Percentiles rank a stretch among this genome's conserved stretches.
These are phyloP conservation scores for Trichoderma sp. DNA, from an alignment of 2,329 filamentous ascomycete genomes.

Conservation along the genomic window DNA sequence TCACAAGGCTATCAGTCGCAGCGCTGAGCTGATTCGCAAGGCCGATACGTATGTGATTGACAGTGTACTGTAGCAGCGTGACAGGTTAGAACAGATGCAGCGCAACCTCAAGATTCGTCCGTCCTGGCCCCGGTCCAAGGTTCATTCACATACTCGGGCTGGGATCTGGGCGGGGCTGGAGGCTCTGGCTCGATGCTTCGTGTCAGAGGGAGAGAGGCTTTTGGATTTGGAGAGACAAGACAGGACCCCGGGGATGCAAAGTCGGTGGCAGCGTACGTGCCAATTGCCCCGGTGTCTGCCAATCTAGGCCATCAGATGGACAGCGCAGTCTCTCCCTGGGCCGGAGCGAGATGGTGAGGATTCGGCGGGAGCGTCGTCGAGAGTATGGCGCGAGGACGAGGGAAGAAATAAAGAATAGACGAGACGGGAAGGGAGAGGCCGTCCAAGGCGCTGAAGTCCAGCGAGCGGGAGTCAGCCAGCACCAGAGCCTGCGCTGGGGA, in stretches of 20 bases:
- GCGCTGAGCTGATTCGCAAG: slow-evolving; percentile 1
- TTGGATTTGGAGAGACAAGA: slow-evolving; percentile 16
- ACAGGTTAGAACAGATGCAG: not conserved
- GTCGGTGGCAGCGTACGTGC: slow-evolving; percentile 38
- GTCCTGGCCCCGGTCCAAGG: not conserved
- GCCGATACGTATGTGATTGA: slow-evolving; percentile 7
- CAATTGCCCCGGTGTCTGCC: slow-evolving; percentile 38
- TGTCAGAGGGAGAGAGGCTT: slow-evolving; percentile 18
- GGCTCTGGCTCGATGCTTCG: not conserved
- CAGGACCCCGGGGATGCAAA: slow-evolving; percentile 30
- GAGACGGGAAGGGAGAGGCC: slow-evolving; percentile 17
- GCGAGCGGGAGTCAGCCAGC: not conserved
- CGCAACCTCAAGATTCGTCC: not conserved
- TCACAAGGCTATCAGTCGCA: slow-evolving; percentile 18
- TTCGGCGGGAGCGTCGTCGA: slow-evolving; percentile 3
- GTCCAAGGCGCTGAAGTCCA: not conserved
- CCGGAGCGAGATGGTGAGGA: slow-evolving; percentile 14
- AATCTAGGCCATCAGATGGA: slow-evolving; percentile 36
- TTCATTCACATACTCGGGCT: slow-evolving; percentile 6
- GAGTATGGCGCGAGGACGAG: not conserved
- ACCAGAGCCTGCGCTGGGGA: not conserved
- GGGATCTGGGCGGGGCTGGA: slow-evolving; percentile 6
- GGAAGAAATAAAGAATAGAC: slow-evolving; percentile 13
- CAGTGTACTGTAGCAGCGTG: not conserved
- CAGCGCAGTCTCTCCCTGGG: slow-evolving; percentile 24